Percentiles rank a stretch among this genome's conserved stretches.
phyloP scores from a whole-genome alignment of 2,329 filamentous ascomycete species.

The Coccinonectria pachysandricola region DNA sequence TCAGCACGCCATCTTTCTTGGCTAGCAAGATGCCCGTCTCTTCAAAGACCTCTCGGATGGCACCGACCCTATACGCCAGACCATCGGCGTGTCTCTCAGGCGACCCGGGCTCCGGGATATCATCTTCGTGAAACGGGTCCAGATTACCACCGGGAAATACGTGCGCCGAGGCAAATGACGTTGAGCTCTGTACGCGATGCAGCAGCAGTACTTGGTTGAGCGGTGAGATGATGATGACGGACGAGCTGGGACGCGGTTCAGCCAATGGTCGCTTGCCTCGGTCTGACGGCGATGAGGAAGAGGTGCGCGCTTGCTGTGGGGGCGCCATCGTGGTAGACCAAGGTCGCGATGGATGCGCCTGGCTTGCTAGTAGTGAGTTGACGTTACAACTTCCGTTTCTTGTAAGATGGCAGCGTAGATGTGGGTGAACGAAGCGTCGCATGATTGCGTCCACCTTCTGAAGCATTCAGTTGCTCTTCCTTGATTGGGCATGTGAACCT shows the following conservation, averaged over 20 bases:
- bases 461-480: neutral
- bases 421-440: too few relatives aligned
- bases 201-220: conserved; percentile 81
- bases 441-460: too few relatives aligned
- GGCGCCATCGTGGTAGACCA: too few relatives aligned
- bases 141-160: conserved; percentile 92
- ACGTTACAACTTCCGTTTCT: too few relatives aligned
- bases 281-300: conserved; percentile 4
- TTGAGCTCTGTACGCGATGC: conserved; percentile 72
- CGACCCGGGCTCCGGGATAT: conserved; percentile 34
- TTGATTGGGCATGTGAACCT: conserved; percentile 7
- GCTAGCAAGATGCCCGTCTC: conserved; percentile 85
- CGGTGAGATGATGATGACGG: conserved; percentile 76
- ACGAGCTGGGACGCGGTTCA: conserved; percentile 57
- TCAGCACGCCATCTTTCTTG: conserved; percentile 38
- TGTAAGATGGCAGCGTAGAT: too few relatives aligned
- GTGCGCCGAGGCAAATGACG: conserved; percentile 80
- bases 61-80: conserved; percentile 65
- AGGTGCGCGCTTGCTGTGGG: conserved; percentile 4
- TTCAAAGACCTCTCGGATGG: conserved; percentile 87
- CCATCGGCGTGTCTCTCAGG: conserved; percentile 58
- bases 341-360: too few relatives aligned
- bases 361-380: too few relatives aligned
- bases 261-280: conserved; percentile 17
- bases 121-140: conserved; percentile 65